Base-by-base conservation (phyloP, 2,329 filamentous ascomycete species). In the Epichloe aotearoae region DNA sequence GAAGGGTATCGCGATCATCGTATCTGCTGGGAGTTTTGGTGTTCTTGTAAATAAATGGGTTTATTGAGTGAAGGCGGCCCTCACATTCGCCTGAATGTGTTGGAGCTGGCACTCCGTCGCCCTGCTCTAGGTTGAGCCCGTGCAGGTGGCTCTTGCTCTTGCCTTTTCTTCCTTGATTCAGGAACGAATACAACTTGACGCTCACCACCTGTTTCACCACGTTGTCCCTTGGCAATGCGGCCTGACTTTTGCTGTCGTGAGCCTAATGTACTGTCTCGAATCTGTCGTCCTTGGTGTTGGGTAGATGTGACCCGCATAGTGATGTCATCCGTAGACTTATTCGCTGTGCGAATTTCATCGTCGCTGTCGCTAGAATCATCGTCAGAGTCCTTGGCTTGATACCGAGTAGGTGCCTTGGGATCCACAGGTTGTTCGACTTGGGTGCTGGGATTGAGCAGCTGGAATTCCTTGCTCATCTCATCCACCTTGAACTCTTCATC, bases 401-500 rank as follows among this genome's bases (percentile, higher is more conserved):
- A 69, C 43, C 64, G 60, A 43, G 59, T 59, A 12, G 64, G 61
- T 44, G 62, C 62, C 57, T 77, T 61, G 47, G 62, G 55, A 51
- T 62, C 58, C 33, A 55, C 55, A 40, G 59, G 58, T n/a, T 64
- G 64, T 44, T 66, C 61, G 52, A 73, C 63, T n/a, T 72, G 61
- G 4, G 88, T 93, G 66, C 88, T 95, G 4, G 93, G 88, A 64
- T 98, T 98, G 68, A 95, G 82, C 44, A 84, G 77, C 53, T 83
- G 80, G 73, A 95, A 98, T 66, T 97, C 91, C 60, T 82, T 77
- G 56, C 84, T 94, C 39, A 72, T 84, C 69, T 98, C 93, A 65
- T 98, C 91, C 53, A 98, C 86, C 59, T 80, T 80, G 66, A 95
- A 97, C 52, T 95, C 90, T 60, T 90, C 85, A 65, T 97, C 88